Conservation (phyloP, 176 grass and related monocot species). For the Zea luxurians region DNA sequence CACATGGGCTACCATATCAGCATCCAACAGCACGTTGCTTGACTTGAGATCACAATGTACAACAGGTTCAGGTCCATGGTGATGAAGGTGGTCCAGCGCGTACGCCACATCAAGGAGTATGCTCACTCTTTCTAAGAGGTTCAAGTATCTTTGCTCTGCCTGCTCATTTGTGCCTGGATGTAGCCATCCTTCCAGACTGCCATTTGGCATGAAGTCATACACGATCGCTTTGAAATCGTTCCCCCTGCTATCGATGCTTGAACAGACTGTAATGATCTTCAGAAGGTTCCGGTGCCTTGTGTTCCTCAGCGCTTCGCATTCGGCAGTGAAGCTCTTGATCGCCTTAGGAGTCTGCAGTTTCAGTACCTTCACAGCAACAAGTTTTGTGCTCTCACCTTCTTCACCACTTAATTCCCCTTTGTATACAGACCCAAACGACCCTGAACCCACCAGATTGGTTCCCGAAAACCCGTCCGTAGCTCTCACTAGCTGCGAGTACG, state of each 20-base stretch:
- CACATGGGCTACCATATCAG: conserved; percentile 33
- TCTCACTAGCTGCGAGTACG: conserved; percentile 14
- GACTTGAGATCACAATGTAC: conserved; percentile 38
- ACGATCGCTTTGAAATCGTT: conserved; percentile 49
- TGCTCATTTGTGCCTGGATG: background rate
- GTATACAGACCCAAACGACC: conserved; percentile 26
- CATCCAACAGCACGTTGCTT: conserved; percentile 30
- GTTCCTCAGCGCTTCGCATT: conserved; percentile 38
- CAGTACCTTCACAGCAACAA: conserved; percentile 42
- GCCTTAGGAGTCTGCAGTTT: conserved; percentile 21
- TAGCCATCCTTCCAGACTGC: conserved; percentile 36
- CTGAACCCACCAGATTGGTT: background rate
- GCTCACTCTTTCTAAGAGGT: conserved; percentile 20
- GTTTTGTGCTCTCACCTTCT: background rate
- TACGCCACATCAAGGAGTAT: conserved; percentile 42
- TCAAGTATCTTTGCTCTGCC: background rate
- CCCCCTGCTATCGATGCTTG: conserved; percentile 30
- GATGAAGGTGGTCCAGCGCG: conserved; percentile 44
- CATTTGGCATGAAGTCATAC: conserved; percentile 31
- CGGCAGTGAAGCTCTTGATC: conserved; percentile 28
- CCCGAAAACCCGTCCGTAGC: conserved; percentile 16
- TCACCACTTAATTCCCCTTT: background rate
- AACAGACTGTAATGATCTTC: conserved; percentile 31
- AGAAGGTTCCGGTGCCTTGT: conserved; percentile 32
- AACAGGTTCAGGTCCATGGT: conserved; percentile 18